Percentiles rank a stretch among this genome's conserved stretches.
These are phyloP conservation scores for Eutypa lata DNA, from an alignment of 2,329 filamentous ascomycete species.

Conservation along the genomic window DNA sequence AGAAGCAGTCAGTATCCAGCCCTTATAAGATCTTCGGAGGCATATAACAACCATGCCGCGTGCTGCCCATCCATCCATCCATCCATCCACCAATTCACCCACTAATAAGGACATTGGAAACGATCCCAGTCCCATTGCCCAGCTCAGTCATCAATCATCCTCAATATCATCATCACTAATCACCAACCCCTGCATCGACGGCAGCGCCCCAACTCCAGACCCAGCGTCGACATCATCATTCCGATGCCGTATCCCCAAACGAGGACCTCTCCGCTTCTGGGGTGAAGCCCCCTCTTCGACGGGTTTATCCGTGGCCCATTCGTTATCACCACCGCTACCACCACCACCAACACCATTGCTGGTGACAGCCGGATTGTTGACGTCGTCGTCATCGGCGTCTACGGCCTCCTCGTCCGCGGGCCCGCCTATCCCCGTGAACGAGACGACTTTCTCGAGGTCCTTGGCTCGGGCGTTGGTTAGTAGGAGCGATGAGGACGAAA, in stretches of 20 bases:
- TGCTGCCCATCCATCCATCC: too few relatives aligned
- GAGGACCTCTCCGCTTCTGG: conserved; percentile 39
- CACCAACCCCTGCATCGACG: conserved; percentile 63
- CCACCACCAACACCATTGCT: too few relatives aligned
- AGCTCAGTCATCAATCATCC: conserved; percentile 46
- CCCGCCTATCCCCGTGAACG: conserved; percentile 57
- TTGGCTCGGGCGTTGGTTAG: conserved; percentile 38
- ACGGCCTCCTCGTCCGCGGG: conserved; percentile 27
- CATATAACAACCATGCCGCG: too few relatives aligned
- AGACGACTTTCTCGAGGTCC: conserved; percentile 66
- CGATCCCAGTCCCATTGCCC: too few relatives aligned
- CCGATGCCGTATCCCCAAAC: conserved; percentile 32
- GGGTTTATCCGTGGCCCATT: conserved; percentile 61
- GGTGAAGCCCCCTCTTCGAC: conserved; percentile 49
- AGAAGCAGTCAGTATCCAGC: too few relatives aligned
- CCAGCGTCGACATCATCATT: too few relatives aligned
- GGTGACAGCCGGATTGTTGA: conserved; percentile 38
- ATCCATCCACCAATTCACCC: too few relatives aligned
- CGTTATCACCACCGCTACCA: conserved; percentile 33
- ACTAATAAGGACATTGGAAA: too few relatives aligned
- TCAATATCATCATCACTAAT: conserved; percentile 85
- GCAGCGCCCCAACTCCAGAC: conserved; percentile 32
- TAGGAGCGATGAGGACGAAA: background rate
- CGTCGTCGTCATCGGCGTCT: conserved; percentile 38
- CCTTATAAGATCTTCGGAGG: too few relatives aligned